Base-by-base conservation (phyloP, 371 early-diverging fungal genomes). In the Syncephalastrum racemosum region DNA sequence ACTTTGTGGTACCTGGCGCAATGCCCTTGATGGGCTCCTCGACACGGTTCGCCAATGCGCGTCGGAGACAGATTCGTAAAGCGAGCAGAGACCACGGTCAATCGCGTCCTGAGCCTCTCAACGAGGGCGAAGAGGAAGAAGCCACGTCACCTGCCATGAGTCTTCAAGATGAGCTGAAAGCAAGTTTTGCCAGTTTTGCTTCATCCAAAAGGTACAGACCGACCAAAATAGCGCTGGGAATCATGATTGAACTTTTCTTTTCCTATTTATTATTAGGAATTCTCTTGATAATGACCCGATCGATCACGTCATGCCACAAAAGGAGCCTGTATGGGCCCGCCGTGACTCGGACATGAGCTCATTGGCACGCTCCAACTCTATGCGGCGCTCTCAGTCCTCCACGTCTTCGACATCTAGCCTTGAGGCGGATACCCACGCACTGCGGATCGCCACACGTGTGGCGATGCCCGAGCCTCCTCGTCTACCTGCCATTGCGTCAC, bases 1-100 rank as follows among this genome's bases (percentile, higher is more conserved):
- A 74, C 10, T 75, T 78, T 60, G 63, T 71, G 4, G 50, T 75
- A 2, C 76, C 79, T 16, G 76, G 76, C 7, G 40, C 70, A 0
- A 64, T 68, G 63, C 71, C 79, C 7, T 53, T 75, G 13, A 71
- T 79, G 66, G 79, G 76, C 2, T 79, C 79, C n/a, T 67, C 76
- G 3, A 65, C 58, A 14, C 67, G 79, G 42, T 58, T 65, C 3
- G 61, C 60, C 2, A 70, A 67, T 50, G 66, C 65, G 22, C 64
- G 75, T 8, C 62, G 69, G 23, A 57, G 68, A 50, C 71, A 66
- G 22, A 44, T 59, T 20, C 43, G 50, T 18, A 47, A 48, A 22
- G 61, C 44, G 14, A 59, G 53, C 22, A 36, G n/a, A 8, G 46
- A 53, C 7, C 23, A 6, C 20, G 52, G 42, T 1, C 41, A 31